These are phyloP conservation scores for Syncephalastrum racemosum DNA, from an alignment of 371 early-diverging fungal species.

Conservation along the genomic window DNA sequence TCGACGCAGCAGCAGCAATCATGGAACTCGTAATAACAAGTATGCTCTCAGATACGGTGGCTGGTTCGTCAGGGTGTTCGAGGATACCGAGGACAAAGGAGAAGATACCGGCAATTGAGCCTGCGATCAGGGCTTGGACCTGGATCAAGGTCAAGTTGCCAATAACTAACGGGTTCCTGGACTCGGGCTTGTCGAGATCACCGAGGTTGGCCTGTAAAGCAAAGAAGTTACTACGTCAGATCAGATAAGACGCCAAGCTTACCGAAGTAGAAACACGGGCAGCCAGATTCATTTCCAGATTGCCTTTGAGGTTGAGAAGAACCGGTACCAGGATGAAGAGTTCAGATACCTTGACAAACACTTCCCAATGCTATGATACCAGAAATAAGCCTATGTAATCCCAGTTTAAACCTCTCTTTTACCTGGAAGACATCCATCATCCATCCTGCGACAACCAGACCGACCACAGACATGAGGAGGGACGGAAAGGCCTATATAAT, in stretches of 20 bases:
- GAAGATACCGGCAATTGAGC: slow-evolving; percentile 69
- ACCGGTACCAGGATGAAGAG: slow-evolving; percentile 86
- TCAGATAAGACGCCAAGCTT: slow-evolving; percentile 15
- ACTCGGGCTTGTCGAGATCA: slow-evolving; percentile 52
- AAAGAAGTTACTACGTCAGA: neutral
- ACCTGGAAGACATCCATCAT: slow-evolving; percentile 74
- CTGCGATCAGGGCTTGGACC: slow-evolving; percentile 70
- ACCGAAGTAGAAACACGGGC: slow-evolving; percentile 80
- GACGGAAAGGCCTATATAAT: slow-evolving; percentile 71
- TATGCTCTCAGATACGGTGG: slow-evolving; percentile 54
- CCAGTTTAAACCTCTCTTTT: slow-evolving; percentile 5
- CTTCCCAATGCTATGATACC: slow-evolving; percentile 63
- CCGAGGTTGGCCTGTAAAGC: slow-evolving; percentile 63
- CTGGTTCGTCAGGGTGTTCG: slow-evolving; percentile 49
- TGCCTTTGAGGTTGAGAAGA: slow-evolving; percentile 85
- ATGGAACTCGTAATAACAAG: slow-evolving; percentile 72
- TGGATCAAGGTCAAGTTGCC: slow-evolving; percentile 76
- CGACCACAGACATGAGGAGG: slow-evolving; percentile 69
- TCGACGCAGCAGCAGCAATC: slow-evolving; percentile 72
- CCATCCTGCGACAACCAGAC: slow-evolving; percentile 75
- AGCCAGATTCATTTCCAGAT: slow-evolving; percentile 87
- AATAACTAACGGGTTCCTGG: slow-evolving; percentile 51
- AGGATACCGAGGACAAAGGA: slow-evolving; percentile 62
- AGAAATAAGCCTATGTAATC: neutral
- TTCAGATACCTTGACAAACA: slow-evolving; percentile 71